Base-by-base conservation (phyloP, 495 filamentous ascomycete genomes). In the Terfezia boudieri region DNA sequence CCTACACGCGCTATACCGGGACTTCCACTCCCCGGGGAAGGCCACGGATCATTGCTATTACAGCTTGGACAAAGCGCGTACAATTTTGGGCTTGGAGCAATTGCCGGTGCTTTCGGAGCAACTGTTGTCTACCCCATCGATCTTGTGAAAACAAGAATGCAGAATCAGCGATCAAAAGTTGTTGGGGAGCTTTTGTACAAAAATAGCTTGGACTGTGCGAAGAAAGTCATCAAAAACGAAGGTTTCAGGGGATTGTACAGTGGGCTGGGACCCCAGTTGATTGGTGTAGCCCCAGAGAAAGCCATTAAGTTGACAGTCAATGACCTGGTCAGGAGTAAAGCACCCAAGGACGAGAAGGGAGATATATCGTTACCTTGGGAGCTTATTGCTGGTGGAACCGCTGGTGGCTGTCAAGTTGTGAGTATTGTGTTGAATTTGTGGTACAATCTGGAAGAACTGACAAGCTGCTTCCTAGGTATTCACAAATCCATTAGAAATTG, bases 91-190 rank as follows among this genome's bases (percentile, higher is more conserved):
- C 76, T 98, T 2, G 90, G 90, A 38, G 84, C 82, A 67, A 60
- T 90, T 58, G 90, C 92, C 10, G 90, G 90, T 66, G 90, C 90
- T 20, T 98, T 96, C 61, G 90, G 90, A 62, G 90, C 90, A 12
- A 95, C 96, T 67, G 92, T 96, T 81, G 90, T 98, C 43, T 98
- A 98, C 67, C 90, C 90, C 26, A 96, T 98, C 67, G 90, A 98
- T 69, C 71, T 98, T 49, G 90, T 98, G 58, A 98, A 98, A 76
- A 98, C 90, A 9, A 79, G 90, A 37, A 87, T 98, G 87, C 90
- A 98, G 67, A 98, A 96, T 70, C 90, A 98, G 70, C 77, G 90
- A 53, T 78, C 76, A 36, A 75, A 73, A 16, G 74, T 81, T 23
- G 84, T 87, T 4, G 90, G 90, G 57, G 79, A 94, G 67, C 69